Evolutionary conservation across 2,329 filamentous ascomycete genomes (phyloP).

Genomic region (Pseudophaeomoniella oleicola): DNA sequence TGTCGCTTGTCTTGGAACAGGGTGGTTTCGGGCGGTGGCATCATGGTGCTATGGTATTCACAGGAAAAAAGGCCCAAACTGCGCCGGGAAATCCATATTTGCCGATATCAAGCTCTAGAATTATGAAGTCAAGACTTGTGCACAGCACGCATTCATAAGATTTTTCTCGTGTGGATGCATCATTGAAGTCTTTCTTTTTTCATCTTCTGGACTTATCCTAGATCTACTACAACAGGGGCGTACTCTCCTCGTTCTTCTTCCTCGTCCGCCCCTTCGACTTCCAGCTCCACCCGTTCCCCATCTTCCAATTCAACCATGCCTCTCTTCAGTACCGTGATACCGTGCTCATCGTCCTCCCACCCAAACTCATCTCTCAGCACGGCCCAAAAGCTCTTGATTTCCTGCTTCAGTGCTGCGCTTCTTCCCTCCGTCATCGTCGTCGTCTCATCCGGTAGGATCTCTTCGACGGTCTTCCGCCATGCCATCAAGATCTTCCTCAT

Average conservation of each 20-base stretch:
- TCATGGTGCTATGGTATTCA: background rate
- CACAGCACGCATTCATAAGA: background rate
- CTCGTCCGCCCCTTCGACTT: conserved; percentile 37
- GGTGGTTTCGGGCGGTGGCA: background rate
- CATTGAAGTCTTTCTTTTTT: no score
- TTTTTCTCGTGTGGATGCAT: no score
- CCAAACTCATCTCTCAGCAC: conserved; percentile 39
- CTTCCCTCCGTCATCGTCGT: conserved; percentile 12
- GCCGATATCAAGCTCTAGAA: background rate
- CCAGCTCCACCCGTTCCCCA: conserved; percentile 47
- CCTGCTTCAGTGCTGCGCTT: conserved; percentile 30
- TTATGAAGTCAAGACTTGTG: background rate
- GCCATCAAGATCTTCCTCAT: conserved; percentile 35
- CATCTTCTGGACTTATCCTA: no score
- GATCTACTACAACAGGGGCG: conserved; percentile 45
- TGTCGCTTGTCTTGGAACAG: no score
- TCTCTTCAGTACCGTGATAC: conserved; percentile 30
- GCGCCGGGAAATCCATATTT: background rate
- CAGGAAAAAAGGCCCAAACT: background rate
- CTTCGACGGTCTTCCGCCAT: conserved; percentile 37
- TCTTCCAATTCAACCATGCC: conserved; percentile 49
- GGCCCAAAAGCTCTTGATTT: conserved; percentile 39
- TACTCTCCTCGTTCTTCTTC: conserved; percentile 52
- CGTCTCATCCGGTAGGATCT: no score
- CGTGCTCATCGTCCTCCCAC: conserved; percentile 39